phyloP scores from a whole-genome alignment of 2,329 filamentous ascomycete genomes.

The Chalara sp. region DNA sequence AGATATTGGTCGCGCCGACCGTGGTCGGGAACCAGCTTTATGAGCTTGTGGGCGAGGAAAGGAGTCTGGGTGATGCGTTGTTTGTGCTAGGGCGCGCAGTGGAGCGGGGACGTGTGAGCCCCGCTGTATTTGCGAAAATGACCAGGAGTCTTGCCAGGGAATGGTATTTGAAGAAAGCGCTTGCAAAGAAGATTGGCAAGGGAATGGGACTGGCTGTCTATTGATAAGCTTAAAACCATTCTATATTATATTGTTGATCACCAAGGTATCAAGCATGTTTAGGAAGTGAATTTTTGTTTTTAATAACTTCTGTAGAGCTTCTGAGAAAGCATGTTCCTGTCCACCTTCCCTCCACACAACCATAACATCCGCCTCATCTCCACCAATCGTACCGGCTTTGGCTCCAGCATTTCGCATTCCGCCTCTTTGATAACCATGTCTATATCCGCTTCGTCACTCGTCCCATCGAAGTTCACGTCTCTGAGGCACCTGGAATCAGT shows the following conservation, averaged over 20 bases:
- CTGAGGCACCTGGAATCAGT: not conserved
- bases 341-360: slow-evolving; percentile 20
- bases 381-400: slow-evolving; percentile 21
- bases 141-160: slow-evolving; percentile 69
- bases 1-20: slow-evolving; percentile 86
- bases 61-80: slow-evolving; percentile 77
- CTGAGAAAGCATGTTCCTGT: not conserved
- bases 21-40: slow-evolving; percentile 93
- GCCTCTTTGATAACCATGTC: slow-evolving; percentile 23
- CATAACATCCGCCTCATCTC: slow-evolving; percentile 25
- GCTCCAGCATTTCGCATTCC: slow-evolving; percentile 22
- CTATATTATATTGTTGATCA: too few species aligned
- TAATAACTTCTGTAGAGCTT: not conserved
- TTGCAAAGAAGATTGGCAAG: slow-evolving; percentile 68
- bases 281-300: too few species aligned
- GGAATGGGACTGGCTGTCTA: slow-evolving; percentile 59
- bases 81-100: slow-evolving; percentile 73
- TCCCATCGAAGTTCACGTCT: slow-evolving; percentile 4
- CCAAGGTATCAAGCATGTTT: too few species aligned
- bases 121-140: slow-evolving; percentile 71
- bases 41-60: slow-evolving; percentile 79
- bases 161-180: slow-evolving; percentile 77
- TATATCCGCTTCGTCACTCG: not conserved
- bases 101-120: slow-evolving; percentile 63
- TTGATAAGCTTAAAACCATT: not conserved